Conservation (phyloP, 495 filamentous ascomycete genomes). For the Glonium stellatum region DNA sequence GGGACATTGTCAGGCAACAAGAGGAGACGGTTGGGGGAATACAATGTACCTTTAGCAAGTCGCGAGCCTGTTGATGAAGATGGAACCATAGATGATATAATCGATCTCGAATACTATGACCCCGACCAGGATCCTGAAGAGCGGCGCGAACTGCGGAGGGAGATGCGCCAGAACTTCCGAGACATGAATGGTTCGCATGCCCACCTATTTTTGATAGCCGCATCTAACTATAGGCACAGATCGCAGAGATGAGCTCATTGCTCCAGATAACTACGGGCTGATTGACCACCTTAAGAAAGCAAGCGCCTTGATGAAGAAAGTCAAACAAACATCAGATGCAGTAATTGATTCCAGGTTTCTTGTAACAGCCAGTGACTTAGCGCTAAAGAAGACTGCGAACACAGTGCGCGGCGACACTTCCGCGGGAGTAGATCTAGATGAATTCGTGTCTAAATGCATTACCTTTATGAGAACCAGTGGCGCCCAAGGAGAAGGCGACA, state of each 20-base stretch:
- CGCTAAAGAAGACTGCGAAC: constrained; percentile 63
- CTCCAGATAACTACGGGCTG: constrained; percentile 36
- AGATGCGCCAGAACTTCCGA: constrained; percentile 57
- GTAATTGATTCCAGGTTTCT: constrained; percentile 81
- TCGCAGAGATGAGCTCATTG: constrained; percentile 30
- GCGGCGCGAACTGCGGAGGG: constrained; percentile 61
- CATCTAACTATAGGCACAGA: constrained; percentile 13
- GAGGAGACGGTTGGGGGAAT: constrained; percentile 14
- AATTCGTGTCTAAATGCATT: constrained; percentile 88
- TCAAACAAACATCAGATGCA: constrained; percentile 90
- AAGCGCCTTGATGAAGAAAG: constrained; percentile 56
- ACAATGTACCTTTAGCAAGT: constrained; percentile 41
- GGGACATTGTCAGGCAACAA: constrained; percentile 9
- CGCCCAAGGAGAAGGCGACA: constrained; percentile 5
- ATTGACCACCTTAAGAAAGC: constrained; percentile 54
- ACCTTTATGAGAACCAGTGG: constrained; percentile 69
- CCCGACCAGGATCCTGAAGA: constrained; percentile 82
- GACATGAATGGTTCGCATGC: constrained; percentile 53
- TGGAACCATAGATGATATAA: constrained; percentile 38
- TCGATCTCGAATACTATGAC: constrained; percentile 57
- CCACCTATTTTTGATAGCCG: neutral
- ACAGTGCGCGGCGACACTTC: constrained; percentile 61
- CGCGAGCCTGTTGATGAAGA: constrained; percentile 39
- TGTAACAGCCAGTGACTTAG: constrained; percentile 68
- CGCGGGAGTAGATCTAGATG: constrained; percentile 79